Evolutionary conservation across 139 green algal species (phyloP).

Genomic region (Pleodorina starrii): DNA sequence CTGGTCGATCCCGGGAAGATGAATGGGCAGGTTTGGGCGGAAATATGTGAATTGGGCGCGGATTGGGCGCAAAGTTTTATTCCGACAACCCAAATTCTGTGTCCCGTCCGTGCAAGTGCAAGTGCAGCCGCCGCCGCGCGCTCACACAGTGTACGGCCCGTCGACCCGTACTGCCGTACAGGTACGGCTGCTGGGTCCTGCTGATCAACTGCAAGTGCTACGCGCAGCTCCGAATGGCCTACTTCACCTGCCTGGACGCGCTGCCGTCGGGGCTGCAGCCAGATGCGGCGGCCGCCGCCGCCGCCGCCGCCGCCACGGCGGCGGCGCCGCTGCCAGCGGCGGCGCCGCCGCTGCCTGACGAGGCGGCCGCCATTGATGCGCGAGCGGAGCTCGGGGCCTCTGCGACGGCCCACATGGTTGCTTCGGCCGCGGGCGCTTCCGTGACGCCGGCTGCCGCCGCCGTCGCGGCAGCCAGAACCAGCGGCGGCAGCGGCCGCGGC

Average conservation of each 20-base stretch:
- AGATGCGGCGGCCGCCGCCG: background rate
- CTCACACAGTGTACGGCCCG: no score
- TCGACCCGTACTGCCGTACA: no score
- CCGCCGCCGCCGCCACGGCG: background rate
- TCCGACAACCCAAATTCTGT: no score
- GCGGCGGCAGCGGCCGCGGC: background rate
- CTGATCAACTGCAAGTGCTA: constrained; percentile 30
- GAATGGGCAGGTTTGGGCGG: no score
- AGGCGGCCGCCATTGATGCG: background rate
- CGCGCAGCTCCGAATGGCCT: constrained; percentile 6
- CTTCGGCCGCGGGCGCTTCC: background rate
- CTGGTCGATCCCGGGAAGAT: no score
- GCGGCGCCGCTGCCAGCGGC: background rate
- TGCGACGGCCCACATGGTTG: background rate
- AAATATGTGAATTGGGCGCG: no score
- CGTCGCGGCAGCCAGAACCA: no score
- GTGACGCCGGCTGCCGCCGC: background rate
- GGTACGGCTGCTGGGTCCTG: constrained; percentile 41
- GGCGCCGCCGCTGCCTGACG: background rate
- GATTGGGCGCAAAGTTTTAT: no score
- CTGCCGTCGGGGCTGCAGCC: background rate
- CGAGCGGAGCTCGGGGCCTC: background rate
- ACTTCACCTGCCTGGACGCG: constrained; percentile 27
- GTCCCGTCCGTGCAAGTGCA: no score
- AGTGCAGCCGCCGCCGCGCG: no score